These are phyloP conservation scores for Suillus decipiens DNA, from an alignment of 768 basidiomycete genomes.

Conservation along the genomic window DNA sequence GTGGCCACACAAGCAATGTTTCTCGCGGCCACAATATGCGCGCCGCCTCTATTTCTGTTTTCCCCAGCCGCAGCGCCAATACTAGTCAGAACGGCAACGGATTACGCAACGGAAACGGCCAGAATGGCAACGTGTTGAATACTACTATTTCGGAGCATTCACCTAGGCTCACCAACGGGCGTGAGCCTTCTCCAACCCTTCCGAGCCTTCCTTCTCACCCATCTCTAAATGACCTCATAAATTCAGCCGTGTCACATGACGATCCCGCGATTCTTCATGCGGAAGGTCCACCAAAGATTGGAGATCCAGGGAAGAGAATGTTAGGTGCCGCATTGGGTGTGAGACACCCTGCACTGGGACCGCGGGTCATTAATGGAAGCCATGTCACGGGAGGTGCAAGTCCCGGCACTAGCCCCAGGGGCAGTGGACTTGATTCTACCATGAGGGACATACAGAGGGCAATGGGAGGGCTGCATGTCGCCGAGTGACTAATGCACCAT, in stretches of 20 bases:
- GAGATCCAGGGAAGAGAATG: slow-evolving; percentile 89
- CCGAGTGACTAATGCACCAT: slow-evolving; percentile 51
- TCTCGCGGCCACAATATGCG: slow-evolving; percentile 75
- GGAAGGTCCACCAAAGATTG: slow-evolving; percentile 72
- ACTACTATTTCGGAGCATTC: slow-evolving; percentile 54
- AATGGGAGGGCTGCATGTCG: slow-evolving; percentile 73
- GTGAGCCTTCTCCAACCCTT: slow-evolving; percentile 82
- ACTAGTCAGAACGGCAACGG: slow-evolving; percentile 36
- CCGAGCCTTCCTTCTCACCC: slow-evolving; percentile 81
- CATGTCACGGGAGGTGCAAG: slow-evolving; percentile 35
- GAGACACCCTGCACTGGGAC: slow-evolving; percentile 73
- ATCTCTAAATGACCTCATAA: slow-evolving; percentile 83
- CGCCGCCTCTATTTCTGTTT: slow-evolving; percentile 64
- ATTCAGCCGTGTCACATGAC: slow-evolving; percentile 56
- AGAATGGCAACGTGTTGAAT: slow-evolving; percentile 40
- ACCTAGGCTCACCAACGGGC: slow-evolving; percentile 40
- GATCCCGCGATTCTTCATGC: slow-evolving; percentile 69
- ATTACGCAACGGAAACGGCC: slow-evolving; percentile 32
- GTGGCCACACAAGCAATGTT: slow-evolving; percentile 59
- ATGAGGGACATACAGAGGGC: slow-evolving; percentile 74
- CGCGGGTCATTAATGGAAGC: slow-evolving; percentile 51
- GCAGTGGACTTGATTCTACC: slow-evolving; percentile 50
- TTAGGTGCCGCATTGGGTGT: slow-evolving; percentile 83
- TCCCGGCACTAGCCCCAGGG: slow-evolving; percentile 25
- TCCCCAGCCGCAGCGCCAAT: slow-evolving; percentile 53